Conservation (phyloP, 495 filamentous ascomycete genomes). For the Aspergillus taichungensis region DNA sequence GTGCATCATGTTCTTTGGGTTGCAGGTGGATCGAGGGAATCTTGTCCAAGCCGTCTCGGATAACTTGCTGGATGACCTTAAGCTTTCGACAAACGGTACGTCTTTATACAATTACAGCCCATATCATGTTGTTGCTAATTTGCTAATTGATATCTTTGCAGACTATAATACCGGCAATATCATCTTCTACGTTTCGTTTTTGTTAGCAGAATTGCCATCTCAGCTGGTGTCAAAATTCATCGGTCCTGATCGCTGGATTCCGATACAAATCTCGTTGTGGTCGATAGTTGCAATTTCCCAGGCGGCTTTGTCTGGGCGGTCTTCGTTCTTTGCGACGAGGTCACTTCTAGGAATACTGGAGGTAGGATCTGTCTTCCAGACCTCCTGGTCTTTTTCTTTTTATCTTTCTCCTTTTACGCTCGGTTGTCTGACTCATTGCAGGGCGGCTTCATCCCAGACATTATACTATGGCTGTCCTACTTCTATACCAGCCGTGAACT, state of each 20-base stretch:
- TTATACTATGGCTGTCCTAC: conserved; percentile 58
- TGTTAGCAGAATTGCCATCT: conserved; percentile 56
- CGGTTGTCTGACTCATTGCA: conserved; percentile 12
- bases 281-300: conserved; percentile 57
- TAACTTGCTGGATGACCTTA: conserved; percentile 45
- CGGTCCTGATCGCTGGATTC: conserved; percentile 73
- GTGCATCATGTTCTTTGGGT: conserved; percentile 55
- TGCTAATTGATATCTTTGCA: conserved; percentile 51
- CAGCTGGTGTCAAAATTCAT: conserved; percentile 58
- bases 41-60: conserved; percentile 47
- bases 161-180: conserved; percentile 18
- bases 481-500: conserved; percentile 58
- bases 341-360: conserved; percentile 57
- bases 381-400: not conserved
- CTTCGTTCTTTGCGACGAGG: conserved; percentile 53
- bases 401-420: not conserved
- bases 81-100: conserved; percentile 42
- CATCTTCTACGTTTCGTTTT: conserved; percentile 46
- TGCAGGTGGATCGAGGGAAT: conserved; percentile 52
- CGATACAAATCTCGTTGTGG: conserved; percentile 66
- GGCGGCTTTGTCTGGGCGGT: conserved; percentile 46
- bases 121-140: not conserved
- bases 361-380: not conserved
- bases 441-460: conserved; percentile 51
- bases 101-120: conserved; percentile 1